phyloP scores from a whole-genome alignment of 768 basidiomycete species.

The Tricholoma furcatifolium region DNA sequence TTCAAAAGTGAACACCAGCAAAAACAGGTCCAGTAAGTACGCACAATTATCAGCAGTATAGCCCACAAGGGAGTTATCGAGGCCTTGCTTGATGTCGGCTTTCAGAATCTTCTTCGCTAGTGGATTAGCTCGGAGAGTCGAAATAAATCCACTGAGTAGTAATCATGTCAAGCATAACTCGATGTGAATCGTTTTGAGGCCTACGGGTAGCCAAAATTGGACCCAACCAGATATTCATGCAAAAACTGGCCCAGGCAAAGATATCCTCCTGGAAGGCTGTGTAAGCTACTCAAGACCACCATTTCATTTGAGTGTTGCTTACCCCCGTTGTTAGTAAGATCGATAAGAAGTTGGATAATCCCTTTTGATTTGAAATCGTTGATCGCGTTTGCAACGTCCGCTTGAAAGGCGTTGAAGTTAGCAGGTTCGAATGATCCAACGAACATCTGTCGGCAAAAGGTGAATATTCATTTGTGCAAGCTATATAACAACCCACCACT shows the following conservation, averaged over 20 bases:
- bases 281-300: background rate
- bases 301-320: constrained; percentile 9
- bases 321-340: constrained; percentile 65
- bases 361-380: constrained; percentile 44
- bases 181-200: constrained; percentile 18
- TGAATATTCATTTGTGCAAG: background rate
- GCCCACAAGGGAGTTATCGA: constrained; percentile 34
- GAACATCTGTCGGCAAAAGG: constrained; percentile 44
- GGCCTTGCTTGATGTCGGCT: constrained; percentile 45
- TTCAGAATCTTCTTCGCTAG: constrained; percentile 60
- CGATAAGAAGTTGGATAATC: constrained; percentile 52
- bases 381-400: constrained; percentile 46
- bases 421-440: constrained; percentile 52
- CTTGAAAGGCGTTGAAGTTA: constrained; percentile 51
- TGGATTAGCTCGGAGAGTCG: constrained; percentile 50
- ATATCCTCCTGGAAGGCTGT: constrained; percentile 45
- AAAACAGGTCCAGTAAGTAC: constrained; percentile 13
- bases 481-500: constrained; percentile 39
- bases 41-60: constrained; percentile 55
- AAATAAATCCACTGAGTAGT: constrained; percentile 50
- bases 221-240: constrained; percentile 54
- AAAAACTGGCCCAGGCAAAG: constrained; percentile 64
- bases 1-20: background rate
- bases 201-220: constrained; percentile 48
- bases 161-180: background rate